Evolutionary conservation across 768 basidiomycete genomes (phyloP).

Genomic region (Boletus subcaerulescens): DNA sequence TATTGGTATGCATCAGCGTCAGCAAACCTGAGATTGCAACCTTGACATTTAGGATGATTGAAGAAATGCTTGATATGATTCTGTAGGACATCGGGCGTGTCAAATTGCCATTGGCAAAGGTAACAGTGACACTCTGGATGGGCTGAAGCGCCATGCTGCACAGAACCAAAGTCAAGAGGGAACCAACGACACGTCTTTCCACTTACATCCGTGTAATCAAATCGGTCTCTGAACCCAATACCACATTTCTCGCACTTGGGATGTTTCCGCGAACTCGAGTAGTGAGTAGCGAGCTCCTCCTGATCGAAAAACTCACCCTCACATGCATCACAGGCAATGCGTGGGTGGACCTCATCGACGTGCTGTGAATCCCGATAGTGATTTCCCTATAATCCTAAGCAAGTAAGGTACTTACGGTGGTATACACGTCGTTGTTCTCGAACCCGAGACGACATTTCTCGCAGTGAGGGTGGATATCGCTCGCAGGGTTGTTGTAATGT

Average conservation of each 20-base stretch:
- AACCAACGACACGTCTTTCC: neutral
- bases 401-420: constrained; percentile 25
- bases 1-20: constrained; percentile 36
- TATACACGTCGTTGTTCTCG: constrained; percentile 27
- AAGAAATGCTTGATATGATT: constrained; percentile 42
- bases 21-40: constrained; percentile 42
- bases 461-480: constrained; percentile 38
- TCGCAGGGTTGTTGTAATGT: constrained; percentile 39
- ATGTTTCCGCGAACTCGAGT: constrained; percentile 26
- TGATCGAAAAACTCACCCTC: constrained; percentile 22
- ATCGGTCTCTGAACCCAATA: constrained; percentile 26
- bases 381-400: neutral
- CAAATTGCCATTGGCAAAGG: constrained; percentile 41
- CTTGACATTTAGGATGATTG: constrained; percentile 44
- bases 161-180: constrained; percentile 11
- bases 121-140: constrained; percentile 35
- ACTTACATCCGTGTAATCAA: constrained; percentile 29
- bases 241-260: constrained; percentile 28
- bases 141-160: constrained; percentile 29
- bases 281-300: constrained; percentile 24
- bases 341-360: constrained; percentile 35
- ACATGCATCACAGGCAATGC: constrained; percentile 33
- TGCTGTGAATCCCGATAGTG: constrained; percentile 33
- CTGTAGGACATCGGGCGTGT: constrained; percentile 33
- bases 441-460: constrained; percentile 34